These are phyloP conservation scores for Fonsecaea monophora DNA, from an alignment of 2,329 filamentous ascomycete genomes.

Conservation along the genomic window DNA sequence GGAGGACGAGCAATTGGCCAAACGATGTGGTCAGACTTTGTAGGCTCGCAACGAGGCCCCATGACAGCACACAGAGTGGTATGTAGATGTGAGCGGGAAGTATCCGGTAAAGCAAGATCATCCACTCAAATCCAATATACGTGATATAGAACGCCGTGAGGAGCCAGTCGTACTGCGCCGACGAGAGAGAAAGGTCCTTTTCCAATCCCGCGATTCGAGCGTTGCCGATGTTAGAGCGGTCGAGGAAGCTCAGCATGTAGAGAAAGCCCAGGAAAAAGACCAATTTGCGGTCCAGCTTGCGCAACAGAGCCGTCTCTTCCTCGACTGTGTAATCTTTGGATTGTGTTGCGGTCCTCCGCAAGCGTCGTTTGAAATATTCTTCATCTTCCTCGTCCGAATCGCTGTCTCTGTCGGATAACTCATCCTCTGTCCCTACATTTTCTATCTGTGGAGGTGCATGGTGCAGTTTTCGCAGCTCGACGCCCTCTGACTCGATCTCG, in stretches of 20 bases:
- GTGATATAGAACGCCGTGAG: constrained; percentile 69
- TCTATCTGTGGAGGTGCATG: background rate
- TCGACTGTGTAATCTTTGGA: constrained; percentile 69
- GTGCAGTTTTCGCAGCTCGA: constrained; percentile 30
- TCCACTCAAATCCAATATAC: constrained; percentile 71
- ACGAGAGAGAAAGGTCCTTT: constrained; percentile 61
- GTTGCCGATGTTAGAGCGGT: constrained; percentile 76
- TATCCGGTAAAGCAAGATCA: constrained; percentile 68
- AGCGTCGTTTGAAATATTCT: constrained; percentile 14
- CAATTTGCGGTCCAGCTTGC: constrained; percentile 77
- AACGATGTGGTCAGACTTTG: constrained; percentile 65
- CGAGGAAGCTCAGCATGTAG: constrained; percentile 84
- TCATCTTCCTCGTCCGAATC: constrained; percentile 25
- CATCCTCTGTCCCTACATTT: background rate
- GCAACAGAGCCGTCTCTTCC: constrained; percentile 74
- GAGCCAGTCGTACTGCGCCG: constrained; percentile 66
- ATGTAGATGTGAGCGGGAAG: constrained; percentile 69
- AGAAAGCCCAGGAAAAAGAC: constrained; percentile 82
- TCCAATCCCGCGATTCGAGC: constrained; percentile 66
- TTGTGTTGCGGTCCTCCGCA: constrained; percentile 27
- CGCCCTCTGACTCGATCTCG: constrained; percentile 16
- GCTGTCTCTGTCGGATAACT: constrained; percentile 16
- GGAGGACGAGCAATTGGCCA: constrained; percentile 50
- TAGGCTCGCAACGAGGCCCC: constrained; percentile 75
- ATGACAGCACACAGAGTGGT: constrained; percentile 68